Conservation (phyloP, 2,329 filamentous ascomycete species). For the Aspergillus costaricaensis region DNA sequence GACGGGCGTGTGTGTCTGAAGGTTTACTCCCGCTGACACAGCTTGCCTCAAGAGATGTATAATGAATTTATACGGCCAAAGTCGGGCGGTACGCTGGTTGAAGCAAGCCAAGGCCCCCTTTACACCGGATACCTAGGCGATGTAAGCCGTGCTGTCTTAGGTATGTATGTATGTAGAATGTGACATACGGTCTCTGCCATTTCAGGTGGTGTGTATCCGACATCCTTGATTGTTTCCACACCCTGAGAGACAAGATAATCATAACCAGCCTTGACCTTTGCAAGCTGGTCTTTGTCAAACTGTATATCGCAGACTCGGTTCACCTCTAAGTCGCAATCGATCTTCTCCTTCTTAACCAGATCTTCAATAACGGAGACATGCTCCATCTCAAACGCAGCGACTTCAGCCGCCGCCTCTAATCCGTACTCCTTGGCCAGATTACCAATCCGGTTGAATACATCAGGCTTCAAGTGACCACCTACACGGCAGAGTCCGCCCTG, state of each 20-base stretch:
- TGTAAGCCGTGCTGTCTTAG: not conserved
- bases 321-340: slow-evolving; percentile 48
- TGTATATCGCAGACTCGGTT: slow-evolving; percentile 44
- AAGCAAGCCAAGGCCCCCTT: slow-evolving; percentile 41
- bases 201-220: slow-evolving; percentile 24
- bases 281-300: slow-evolving; percentile 32
- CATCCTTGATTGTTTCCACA: slow-evolving; percentile 30
- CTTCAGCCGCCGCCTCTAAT: slow-evolving; percentile 38
- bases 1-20: slow-evolving; percentile 57
- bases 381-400: slow-evolving; percentile 43
- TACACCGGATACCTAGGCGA: slow-evolving; percentile 36
- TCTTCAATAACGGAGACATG: slow-evolving; percentile 45
- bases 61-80: slow-evolving; percentile 77
- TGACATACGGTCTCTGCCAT: slow-evolving; percentile 28
- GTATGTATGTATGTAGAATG: not conserved
- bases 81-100: slow-evolving; percentile 33
- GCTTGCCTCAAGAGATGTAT: slow-evolving; percentile 68
- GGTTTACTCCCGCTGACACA: slow-evolving; percentile 48
- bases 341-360: slow-evolving; percentile 42
- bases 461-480: slow-evolving; percentile 48
- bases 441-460: slow-evolving; percentile 42
- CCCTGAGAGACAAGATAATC: slow-evolving; percentile 30
- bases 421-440: slow-evolving; percentile 36
- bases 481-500: not conserved
- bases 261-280: slow-evolving; percentile 33